Base-by-base conservation (phyloP, 2,329 filamentous ascomycete species). In the Diplodia intermedia region DNA sequence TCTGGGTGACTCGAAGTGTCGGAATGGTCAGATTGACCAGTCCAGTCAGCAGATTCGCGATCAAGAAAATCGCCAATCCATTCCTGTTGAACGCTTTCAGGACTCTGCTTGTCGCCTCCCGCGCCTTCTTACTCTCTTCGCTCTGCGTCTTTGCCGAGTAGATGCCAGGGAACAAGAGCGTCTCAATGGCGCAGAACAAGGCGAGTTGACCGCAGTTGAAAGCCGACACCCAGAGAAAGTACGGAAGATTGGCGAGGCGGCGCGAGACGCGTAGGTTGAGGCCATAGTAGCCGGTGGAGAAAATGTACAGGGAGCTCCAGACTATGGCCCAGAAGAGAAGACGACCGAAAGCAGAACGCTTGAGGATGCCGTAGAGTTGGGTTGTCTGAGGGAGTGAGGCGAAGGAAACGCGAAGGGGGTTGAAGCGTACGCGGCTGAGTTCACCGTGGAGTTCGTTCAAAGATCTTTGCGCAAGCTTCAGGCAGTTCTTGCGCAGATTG, bases 1-100 rank as follows among this genome's bases (percentile, higher is more conserved):
- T 73, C 9, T 87, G 86, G 4, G 84, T 84, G 71, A 91, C 88
- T 76, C 94, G 86, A 71, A 98, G 80, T 2, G 95, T 99, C 49
- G 90, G 89, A 66, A 98, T 79, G 4, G 89, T 91, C 84, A 99
- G 84, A 77, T 99, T 99, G 66, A 98, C 90, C 18, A 93, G 76
- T 0, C 95, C 95, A 0, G 95, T 99, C 70, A 97, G 79, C 56
- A 99, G 79, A 76, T 99, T 99, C 2, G 95, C 94, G 47, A 94
- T 75, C 69, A 99, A 79, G 76, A 99, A 99, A 0, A 98, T 80
- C 0, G 88, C 88, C 56, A 99, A 82, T 0, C 95, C 94, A 73
- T 97, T 97, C 66, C 91, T 86, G 77, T 99, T 99, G 76, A 91
- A 96, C 0, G 93, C 91, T 55, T 88, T 84, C 70, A 98, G 81